phyloP scores from a whole-genome alignment of 495 filamentous ascomycete genomes.

The Aspergillus saccharolyticus region DNA sequence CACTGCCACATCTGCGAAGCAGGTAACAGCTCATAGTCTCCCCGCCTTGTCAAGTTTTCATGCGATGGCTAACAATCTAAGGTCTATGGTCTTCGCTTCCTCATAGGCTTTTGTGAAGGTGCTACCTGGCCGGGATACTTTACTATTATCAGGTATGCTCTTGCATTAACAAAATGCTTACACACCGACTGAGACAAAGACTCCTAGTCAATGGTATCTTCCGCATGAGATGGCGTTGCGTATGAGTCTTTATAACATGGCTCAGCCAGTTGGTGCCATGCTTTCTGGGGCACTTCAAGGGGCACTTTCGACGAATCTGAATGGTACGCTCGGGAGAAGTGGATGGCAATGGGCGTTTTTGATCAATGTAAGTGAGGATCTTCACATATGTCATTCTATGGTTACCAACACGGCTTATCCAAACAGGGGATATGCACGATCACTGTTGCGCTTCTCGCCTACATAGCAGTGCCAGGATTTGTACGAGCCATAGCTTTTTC shows the following conservation, averaged over 20 bases:
- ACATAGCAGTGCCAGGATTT: slow-evolving; percentile 14
- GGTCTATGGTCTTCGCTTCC: slow-evolving; percentile 16
- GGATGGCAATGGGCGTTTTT: slow-evolving; percentile 24
- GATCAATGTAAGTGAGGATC: slow-evolving; percentile 19
- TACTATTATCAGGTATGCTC: slow-evolving; percentile 16
- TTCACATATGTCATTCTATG: no score
- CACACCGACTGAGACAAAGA: neutral
- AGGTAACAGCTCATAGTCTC: slow-evolving; percentile 4
- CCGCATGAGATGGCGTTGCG: slow-evolving; percentile 15
- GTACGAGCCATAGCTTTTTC: slow-evolving; percentile 1
- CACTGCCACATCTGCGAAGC: slow-evolving; percentile 11
- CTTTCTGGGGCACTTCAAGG: slow-evolving; percentile 24
- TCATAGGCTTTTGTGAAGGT: slow-evolving; percentile 17
- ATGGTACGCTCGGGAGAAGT: slow-evolving; percentile 14
- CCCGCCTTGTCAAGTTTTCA: neutral
- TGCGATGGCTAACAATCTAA: neutral
- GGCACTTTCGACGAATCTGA: slow-evolving; percentile 18
- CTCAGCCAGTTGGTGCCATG: slow-evolving; percentile 21
- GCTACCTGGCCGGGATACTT: slow-evolving; percentile 18
- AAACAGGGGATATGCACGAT: slow-evolving; percentile 17
- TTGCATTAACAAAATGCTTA: no score
- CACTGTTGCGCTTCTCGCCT: slow-evolving; percentile 14
- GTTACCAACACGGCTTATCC: neutral
- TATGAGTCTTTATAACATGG: slow-evolving; percentile 20
- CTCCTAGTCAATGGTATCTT: slow-evolving; percentile 17